Evolutionary conservation across 2,329 filamentous ascomycete genomes (phyloP).

Genomic region (Fusarium buxicola): DNA sequence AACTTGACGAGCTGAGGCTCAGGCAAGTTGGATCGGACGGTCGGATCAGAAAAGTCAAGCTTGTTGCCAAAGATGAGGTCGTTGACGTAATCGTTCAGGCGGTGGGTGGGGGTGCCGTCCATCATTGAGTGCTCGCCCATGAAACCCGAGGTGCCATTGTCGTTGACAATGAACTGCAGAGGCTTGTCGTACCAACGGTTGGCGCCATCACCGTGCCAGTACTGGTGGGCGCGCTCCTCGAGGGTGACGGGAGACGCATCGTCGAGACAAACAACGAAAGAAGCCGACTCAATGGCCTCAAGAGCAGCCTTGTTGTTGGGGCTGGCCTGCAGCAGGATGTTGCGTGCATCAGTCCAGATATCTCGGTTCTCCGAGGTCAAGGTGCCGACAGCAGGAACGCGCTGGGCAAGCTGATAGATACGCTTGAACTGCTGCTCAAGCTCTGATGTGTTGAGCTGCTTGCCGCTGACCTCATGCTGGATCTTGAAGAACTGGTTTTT

Average conservation of each 20-base stretch:
- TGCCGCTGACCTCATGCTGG: slow-evolving; percentile 80
- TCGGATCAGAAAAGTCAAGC: slow-evolving; percentile 85
- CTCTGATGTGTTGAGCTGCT: slow-evolving; percentile 88
- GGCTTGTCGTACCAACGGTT: slow-evolving; percentile 99
- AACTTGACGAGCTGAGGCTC: slow-evolving; percentile 85
- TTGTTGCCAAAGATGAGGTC: slow-evolving; percentile 94
- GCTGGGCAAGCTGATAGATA: slow-evolving; percentile 82
- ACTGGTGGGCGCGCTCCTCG: slow-evolving; percentile 93
- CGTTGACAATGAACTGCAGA: slow-evolving; percentile 96
- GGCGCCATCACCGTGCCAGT: slow-evolving; percentile 97
- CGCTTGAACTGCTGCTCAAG: slow-evolving; percentile 89
- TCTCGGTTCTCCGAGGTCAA: slow-evolving; percentile 95
- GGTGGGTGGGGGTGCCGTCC: slow-evolving; percentile 98
- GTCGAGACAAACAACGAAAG: slow-evolving; percentile 93
- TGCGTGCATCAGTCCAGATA: slow-evolving; percentile 87
- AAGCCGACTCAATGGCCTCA: slow-evolving; percentile 85
- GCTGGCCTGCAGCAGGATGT: slow-evolving; percentile 79
- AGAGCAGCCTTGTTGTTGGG: slow-evolving; percentile 82
- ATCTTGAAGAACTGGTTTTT: slow-evolving; percentile 99
- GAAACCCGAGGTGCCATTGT: slow-evolving; percentile 97
- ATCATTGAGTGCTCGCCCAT: slow-evolving; percentile 99
- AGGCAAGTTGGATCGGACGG: slow-evolving; percentile 83
- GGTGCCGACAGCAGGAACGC: slow-evolving; percentile 79
- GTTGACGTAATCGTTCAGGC: slow-evolving; percentile 95
- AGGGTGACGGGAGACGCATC: slow-evolving; percentile 91